Evolutionary conservation across 495 filamentous ascomycete genomes (phyloP).

Genomic region (Penicillium pancosmium): DNA sequence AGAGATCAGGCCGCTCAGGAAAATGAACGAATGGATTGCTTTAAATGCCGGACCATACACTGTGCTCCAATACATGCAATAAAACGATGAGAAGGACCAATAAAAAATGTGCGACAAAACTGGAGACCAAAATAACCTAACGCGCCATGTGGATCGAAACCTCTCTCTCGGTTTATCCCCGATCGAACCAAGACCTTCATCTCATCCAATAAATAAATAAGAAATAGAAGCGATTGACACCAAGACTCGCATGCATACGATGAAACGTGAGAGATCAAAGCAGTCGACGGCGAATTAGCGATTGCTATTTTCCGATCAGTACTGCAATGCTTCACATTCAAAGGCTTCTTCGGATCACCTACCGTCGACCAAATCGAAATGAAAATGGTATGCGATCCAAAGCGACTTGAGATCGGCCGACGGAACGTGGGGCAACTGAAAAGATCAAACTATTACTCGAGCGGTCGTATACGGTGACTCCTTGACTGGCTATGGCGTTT

Average conservation of each 20-base stretch:
- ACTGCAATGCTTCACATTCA: neutral
- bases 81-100: neutral
- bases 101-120: neutral
- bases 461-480: constrained; percentile 3
- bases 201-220: too few relatives aligned
- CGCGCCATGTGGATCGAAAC: neutral
- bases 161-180: neutral
- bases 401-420: constrained; percentile 1
- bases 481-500: neutral
- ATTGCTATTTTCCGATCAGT: neutral
- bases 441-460: constrained; percentile 5
- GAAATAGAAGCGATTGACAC: neutral
- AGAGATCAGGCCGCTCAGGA: neutral
- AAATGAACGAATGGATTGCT: neutral
- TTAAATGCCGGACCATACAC: neutral
- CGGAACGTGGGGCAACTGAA: neutral
- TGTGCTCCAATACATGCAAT: too few relatives aligned
- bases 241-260: neutral
- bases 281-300: neutral
- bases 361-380: constrained; percentile 5
- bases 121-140: neutral
- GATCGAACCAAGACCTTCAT: neutral
- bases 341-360: neutral
- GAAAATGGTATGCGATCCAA: constrained; percentile 4
- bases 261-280: neutral